Conservation (phyloP, 2,329 filamentous ascomycete genomes). For the Cryphonectria japonica region DNA sequence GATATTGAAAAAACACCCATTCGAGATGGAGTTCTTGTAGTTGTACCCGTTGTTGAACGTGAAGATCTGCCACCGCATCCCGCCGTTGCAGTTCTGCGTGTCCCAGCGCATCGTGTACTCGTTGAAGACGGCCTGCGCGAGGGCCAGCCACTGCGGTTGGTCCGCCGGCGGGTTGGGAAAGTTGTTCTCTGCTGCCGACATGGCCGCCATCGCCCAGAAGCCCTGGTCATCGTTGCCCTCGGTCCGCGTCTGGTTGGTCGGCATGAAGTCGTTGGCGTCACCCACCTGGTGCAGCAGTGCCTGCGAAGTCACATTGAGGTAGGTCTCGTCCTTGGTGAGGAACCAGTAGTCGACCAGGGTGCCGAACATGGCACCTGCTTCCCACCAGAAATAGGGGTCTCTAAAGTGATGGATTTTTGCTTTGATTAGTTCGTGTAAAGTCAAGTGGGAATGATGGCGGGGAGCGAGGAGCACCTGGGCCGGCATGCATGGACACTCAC, state of each 20-base stretch:
- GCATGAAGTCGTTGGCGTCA: constrained; percentile 66
- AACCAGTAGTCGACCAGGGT: constrained; percentile 74
- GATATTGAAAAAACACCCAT: constrained; percentile 72
- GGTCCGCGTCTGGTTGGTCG: constrained; percentile 63
- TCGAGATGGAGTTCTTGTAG: constrained; percentile 71
- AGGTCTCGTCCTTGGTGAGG: constrained; percentile 67
- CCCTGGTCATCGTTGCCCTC: constrained; percentile 77
- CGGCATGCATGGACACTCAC: not conserved
- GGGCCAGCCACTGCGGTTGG: constrained; percentile 74
- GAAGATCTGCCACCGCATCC: constrained; percentile 86
- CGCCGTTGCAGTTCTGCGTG: constrained; percentile 66
- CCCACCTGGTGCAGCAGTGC: constrained; percentile 65
- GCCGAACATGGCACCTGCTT: constrained; percentile 72
- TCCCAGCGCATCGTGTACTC: constrained; percentile 76
- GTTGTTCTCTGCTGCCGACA: constrained; percentile 76
- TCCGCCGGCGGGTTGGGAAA: constrained; percentile 69
- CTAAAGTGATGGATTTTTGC: constrained; percentile 37
- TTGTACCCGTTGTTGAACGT: constrained; percentile 72
- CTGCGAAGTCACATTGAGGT: constrained; percentile 63
- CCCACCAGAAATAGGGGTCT: constrained; percentile 57
- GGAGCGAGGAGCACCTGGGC: too few relatives aligned
- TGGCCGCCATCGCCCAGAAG: constrained; percentile 84
- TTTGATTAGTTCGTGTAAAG: constrained; percentile 41
- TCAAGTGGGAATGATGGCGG: too few relatives aligned
- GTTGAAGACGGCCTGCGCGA: constrained; percentile 81